Evolutionary conservation across 129 eudicot genomes (phyloP).

Genomic region (Flaveria ramosissima): DNA sequence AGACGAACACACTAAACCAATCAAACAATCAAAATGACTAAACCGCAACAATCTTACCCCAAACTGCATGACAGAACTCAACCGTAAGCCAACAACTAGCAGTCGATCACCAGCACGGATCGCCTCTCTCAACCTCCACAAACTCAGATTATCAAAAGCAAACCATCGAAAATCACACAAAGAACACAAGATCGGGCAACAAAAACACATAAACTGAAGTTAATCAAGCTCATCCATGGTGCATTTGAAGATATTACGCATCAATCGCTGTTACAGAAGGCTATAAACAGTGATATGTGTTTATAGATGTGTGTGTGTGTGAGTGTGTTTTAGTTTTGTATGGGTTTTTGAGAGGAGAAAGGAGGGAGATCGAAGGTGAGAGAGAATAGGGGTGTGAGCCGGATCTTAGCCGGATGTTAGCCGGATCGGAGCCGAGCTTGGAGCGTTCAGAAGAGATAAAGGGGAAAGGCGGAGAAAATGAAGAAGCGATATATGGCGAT

Average conservation of each 20-base stretch:
- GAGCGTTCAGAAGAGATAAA: slow-evolving; percentile 17
- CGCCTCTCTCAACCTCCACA: slow-evolving; percentile 24
- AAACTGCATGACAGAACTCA: slow-evolving; percentile 40
- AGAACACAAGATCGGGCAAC: background rate
- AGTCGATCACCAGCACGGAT: slow-evolving; percentile 15
- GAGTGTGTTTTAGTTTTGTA: slow-evolving; percentile 1
- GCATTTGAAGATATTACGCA: slow-evolving; percentile 14
- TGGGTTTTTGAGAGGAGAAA: background rate
- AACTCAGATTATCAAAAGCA: slow-evolving; percentile 14
- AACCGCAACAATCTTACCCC: slow-evolving; percentile 12
- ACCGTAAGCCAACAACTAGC: slow-evolving; percentile 1
- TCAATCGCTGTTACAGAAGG: background rate
- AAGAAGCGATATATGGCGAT: slow-evolving; percentile 20
- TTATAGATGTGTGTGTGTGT: background rate
- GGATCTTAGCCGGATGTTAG: slow-evolving; percentile 38
- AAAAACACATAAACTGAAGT: background rate
- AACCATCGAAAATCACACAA: slow-evolving; percentile 6
- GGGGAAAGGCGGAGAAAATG: slow-evolving; percentile 31
- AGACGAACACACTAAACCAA: slow-evolving; percentile 7
- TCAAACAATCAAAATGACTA: background rate
- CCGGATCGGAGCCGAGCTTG: slow-evolving; percentile 51
- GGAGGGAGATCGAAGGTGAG: slow-evolving; percentile 6
- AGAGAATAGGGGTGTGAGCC: slow-evolving; percentile 37
- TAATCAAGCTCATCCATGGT: slow-evolving; percentile 5
- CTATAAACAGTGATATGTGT: background rate